A percentile compares a stretch with the other conserved stretches of the same genome.
Conservation (phyloP, 2,329 filamentous ascomycete genomes). For the Stagonosporopsis rhizophila region DNA sequence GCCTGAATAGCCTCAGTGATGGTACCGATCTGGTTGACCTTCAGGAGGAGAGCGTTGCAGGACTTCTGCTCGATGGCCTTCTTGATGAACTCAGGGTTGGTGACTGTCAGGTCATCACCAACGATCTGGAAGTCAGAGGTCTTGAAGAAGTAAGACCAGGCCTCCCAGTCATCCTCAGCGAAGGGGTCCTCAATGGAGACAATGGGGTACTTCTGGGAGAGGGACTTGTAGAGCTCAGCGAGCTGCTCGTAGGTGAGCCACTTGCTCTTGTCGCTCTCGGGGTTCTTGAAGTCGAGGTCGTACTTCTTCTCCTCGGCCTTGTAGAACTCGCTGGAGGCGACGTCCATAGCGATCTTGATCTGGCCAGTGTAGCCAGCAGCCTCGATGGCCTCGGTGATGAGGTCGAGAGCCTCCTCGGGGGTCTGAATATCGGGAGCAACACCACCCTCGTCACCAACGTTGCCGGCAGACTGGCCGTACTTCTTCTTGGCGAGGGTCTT, state of each 20-base stretch:
- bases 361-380: slow-evolving; percentile 93
- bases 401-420: slow-evolving; percentile 92
- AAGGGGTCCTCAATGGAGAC: slow-evolving; percentile 99
- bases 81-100: slow-evolving; percentile 99
- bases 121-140: slow-evolving; percentile 98
- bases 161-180: slow-evolving; percentile 99
- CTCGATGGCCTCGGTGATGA: slow-evolving; percentile 94
- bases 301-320: slow-evolving; percentile 97
- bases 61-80: slow-evolving; percentile 99
- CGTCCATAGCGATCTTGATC: slow-evolving; percentile 99
- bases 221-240: slow-evolving; percentile 85
- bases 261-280: slow-evolving; percentile 92
- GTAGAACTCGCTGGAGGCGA: slow-evolving; percentile 99
- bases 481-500: slow-evolving; percentile 98
- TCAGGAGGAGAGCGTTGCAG: slow-evolving; percentile 96
- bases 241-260: slow-evolving; percentile 99
- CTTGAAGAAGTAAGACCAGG: slow-evolving; percentile 99
- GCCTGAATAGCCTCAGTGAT: slow-evolving; percentile 99
- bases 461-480: slow-evolving; percentile 98
- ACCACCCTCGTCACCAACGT: slow-evolving; percentile 99
- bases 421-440: slow-evolving; percentile 99
- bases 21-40: slow-evolving; percentile 99
- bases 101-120: slow-evolving; percentile 97
- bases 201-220: slow-evolving; percentile 96
- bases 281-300: slow-evolving; percentile 99